Conservation (phyloP, 164 flowering plant species). For the Cinnamomum micranthum region DNA sequence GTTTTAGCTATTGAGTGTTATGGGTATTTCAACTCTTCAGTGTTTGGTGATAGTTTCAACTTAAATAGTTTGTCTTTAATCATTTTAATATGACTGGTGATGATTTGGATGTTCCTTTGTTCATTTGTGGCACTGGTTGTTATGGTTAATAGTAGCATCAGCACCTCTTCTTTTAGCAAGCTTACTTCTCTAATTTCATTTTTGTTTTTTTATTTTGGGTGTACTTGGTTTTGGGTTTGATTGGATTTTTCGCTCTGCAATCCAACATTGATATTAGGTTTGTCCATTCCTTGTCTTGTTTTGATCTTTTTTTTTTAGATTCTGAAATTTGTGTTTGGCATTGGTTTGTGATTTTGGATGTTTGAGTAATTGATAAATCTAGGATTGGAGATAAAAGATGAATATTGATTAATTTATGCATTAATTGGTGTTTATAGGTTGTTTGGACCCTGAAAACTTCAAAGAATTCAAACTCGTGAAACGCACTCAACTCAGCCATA, state of each 20-base stretch:
- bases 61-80: neutral
- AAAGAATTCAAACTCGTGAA: slow-evolving; percentile 82
- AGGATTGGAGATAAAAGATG: neutral
- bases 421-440: slow-evolving; percentile 31
- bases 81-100: neutral
- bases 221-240: neutral
- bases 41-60: neutral
- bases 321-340: neutral
- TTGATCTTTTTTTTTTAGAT: neutral
- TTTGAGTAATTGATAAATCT: neutral
- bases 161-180: neutral
- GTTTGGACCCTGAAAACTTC: slow-evolving; percentile 82
- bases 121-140: neutral
- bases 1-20: neutral
- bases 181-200: too few relatives aligned
- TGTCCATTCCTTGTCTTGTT: neutral
- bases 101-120: neutral
- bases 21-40: neutral
- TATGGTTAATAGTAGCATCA: neutral
- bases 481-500: slow-evolving; percentile 78
- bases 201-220: too few relatives aligned
- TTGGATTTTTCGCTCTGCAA: neutral
- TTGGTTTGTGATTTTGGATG: neutral
- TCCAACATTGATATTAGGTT: neutral
- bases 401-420: neutral